A percentile compares a stretch with the other conserved stretches of the same genome.
Evolutionary conservation across 2,329 filamentous ascomycete species (phyloP).

Genomic region (Drechslerella stenobrocha): DNA sequence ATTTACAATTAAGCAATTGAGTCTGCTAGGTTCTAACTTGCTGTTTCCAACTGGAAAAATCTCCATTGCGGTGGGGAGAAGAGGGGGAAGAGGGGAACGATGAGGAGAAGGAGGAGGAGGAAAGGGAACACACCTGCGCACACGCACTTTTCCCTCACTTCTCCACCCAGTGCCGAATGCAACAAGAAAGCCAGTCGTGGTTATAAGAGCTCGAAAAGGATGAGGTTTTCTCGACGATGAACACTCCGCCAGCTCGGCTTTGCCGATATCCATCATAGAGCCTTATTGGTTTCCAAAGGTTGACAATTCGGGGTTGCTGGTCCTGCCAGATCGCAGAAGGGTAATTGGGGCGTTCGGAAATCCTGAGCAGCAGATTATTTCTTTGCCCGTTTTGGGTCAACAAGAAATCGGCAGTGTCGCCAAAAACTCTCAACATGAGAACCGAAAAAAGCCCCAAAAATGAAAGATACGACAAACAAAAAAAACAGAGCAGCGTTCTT

Average conservation of each 20-base stretch:
- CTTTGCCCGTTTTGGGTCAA: conserved; percentile 45
- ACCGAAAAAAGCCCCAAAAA: conserved; percentile 6
- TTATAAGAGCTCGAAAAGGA: conserved; percentile 3
- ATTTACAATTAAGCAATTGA: conserved; percentile 2
- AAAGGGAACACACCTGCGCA: conserved; percentile 29
- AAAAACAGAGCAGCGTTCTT: neutral
- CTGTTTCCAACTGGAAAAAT: neutral
- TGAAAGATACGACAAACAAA: neutral
- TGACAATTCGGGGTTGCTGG: conserved; percentile 37
- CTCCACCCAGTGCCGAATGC: conserved; percentile 9
- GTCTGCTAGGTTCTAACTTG: neutral
- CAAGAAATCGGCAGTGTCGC: conserved; percentile 19
- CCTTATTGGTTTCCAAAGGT: conserved; percentile 18
- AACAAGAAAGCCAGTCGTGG: conserved; percentile 15
- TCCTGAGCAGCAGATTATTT: conserved; percentile 43
- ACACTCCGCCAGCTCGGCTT: conserved; percentile 38
- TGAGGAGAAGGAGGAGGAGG: conserved; percentile 20
- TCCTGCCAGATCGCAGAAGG: conserved; percentile 37
- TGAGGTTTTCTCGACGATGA: conserved; percentile 14
- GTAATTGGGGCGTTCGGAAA: conserved; percentile 41
- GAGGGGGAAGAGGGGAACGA: conserved; percentile 16
- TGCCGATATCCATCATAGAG: conserved; percentile 37
- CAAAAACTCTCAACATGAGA: conserved; percentile 26
- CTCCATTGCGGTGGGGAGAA: conserved; percentile 7
- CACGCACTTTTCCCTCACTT: conserved; percentile 16